These are phyloP conservation scores for Tricladium varicosporioides DNA, from an alignment of 2,329 filamentous ascomycete genomes.

Conservation along the genomic window DNA sequence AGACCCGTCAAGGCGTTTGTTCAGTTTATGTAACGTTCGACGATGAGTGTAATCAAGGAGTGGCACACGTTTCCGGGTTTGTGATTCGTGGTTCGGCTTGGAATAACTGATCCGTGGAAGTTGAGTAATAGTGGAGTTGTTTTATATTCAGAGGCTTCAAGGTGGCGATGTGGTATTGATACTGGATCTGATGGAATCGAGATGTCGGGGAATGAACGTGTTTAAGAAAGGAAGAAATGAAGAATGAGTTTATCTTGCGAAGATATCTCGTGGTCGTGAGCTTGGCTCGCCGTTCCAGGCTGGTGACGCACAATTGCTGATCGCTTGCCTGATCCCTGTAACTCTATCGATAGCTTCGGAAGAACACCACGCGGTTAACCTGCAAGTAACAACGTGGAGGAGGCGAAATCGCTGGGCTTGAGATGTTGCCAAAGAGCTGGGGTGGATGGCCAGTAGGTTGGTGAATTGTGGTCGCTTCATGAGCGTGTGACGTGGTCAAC, in stretches of 20 bases:
- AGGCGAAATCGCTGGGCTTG: neutral
- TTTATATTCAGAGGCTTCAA: no score
- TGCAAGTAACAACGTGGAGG: neutral
- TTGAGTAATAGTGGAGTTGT: neutral
- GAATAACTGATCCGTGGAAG: slow-evolving; percentile 7
- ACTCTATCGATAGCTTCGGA: neutral
- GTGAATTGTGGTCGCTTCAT: neutral
- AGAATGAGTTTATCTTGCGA: neutral
- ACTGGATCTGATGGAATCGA: neutral
- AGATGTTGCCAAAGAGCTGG: neutral
- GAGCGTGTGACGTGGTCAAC: neutral
- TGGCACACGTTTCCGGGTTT: slow-evolving; percentile 15
- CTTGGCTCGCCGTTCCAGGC: neutral
- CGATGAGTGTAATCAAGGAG: slow-evolving; percentile 12
- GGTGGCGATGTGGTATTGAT: neutral
- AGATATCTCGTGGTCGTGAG: slow-evolving; percentile 10
- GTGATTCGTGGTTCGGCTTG: slow-evolving; percentile 18
- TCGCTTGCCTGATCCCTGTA: slow-evolving; percentile 3
- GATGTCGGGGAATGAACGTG: neutral
- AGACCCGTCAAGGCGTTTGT: neutral
- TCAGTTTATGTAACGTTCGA: neutral
- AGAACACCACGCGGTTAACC: neutral
- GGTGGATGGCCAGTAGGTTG: neutral
- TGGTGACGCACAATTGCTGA: slow-evolving; percentile 9
- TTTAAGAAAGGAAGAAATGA: neutral